Evolutionary conservation across 345 rosid species (phyloP).

Genomic region (Linum trigynum): DNA sequence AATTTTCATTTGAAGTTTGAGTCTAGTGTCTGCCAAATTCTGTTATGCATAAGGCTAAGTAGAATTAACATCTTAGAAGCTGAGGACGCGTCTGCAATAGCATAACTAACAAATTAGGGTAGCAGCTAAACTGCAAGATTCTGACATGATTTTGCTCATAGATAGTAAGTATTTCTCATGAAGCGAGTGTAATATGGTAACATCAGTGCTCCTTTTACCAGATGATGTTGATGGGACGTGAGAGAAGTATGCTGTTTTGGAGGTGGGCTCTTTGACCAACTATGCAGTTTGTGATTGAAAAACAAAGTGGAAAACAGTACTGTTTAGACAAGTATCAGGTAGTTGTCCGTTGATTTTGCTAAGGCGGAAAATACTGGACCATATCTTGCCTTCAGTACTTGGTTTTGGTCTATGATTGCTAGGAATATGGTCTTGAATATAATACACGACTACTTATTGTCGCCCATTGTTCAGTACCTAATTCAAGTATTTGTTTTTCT

Average conservation of each 20-base stretch:
- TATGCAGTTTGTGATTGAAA: constrained; percentile 15
- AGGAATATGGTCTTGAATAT: too few species aligned
- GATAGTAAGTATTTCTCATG: constrained; percentile 13
- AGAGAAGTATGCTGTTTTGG: constrained; percentile 61
- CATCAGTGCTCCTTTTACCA: constrained; percentile 75
- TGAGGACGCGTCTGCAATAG: not conserved
- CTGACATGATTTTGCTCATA: not conserved
- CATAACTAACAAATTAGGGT: not conserved
- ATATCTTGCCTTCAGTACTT: too few species aligned
- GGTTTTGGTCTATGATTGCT: too few species aligned
- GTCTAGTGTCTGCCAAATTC: not conserved
- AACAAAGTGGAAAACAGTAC: constrained; percentile 1
- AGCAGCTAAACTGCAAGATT: not conserved
- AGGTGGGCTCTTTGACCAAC: constrained; percentile 58
- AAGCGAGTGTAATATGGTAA: constrained; percentile 28
- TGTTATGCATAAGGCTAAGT: too few species aligned
- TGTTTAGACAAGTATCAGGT: not conserved
- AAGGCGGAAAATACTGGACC: not conserved
- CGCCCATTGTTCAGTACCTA: constrained; percentile 14
- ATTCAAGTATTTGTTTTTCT: constrained; percentile 12
- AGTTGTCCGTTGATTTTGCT: too few species aligned
- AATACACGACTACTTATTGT: not conserved
- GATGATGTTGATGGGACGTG: constrained; percentile 97
- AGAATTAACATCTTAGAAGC: not conserved
- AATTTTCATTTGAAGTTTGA: too few species aligned